These are phyloP conservation scores for Flaveria brownii DNA, from an alignment of 129 eudicot species.

Conservation along the genomic window DNA sequence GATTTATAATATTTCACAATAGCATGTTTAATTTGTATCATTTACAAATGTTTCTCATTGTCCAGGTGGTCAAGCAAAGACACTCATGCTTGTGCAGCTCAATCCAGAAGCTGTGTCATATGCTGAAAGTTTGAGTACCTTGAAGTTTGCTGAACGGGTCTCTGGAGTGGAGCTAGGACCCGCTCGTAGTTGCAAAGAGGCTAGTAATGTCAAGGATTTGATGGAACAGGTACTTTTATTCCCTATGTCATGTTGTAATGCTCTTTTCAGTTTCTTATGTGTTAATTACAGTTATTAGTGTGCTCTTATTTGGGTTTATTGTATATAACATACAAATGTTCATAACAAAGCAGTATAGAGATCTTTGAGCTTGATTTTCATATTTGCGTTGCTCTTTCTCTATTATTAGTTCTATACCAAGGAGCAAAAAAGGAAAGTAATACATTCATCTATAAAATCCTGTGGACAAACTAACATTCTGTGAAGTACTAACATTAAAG, in stretches of 20 bases:
- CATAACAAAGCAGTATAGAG: no score
- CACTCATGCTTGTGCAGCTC: slow-evolving; percentile 95
- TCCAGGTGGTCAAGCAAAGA: slow-evolving; percentile 98
- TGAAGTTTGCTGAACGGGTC: slow-evolving; percentile 97
- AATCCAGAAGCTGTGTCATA: slow-evolving; percentile 69
- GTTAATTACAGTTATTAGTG: background rate
- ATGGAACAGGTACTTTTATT: slow-evolving; percentile 75
- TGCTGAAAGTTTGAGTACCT: slow-evolving; percentile 73
- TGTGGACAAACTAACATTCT: no score
- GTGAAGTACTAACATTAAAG: no score
- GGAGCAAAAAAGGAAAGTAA: no score
- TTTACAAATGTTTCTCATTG: background rate
- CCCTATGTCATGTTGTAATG: slow-evolving; percentile 13
- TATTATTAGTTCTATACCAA: no score
- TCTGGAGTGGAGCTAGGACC: slow-evolving; percentile 99
- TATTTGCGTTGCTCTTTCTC: no score
- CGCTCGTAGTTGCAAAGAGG: slow-evolving; percentile 78
- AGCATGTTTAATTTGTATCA: background rate
- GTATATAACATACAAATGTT: no score
- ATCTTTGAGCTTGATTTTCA: no score
- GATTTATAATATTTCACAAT: background rate
- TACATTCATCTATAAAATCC: no score
- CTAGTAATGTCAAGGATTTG: slow-evolving; percentile 70
- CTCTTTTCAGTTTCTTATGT: background rate
- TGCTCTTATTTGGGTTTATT: background rate